A percentile compares a stretch with the other conserved stretches of the same genome.
Conservation (phyloP, 2,329 filamentous ascomycete genomes). For the Neopestalotiopsis clavispora region DNA sequence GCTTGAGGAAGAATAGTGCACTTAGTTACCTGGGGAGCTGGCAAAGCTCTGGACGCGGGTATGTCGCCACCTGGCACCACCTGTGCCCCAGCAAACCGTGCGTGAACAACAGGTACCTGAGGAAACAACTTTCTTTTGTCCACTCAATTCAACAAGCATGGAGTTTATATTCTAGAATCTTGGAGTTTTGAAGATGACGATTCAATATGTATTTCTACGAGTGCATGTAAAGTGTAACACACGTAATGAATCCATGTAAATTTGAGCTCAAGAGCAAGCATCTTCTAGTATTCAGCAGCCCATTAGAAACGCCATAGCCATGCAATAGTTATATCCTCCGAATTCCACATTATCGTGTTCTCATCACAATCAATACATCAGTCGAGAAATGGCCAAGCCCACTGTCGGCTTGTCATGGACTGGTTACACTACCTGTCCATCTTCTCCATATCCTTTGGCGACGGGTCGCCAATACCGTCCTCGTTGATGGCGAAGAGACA, state of each 20-base stretch:
- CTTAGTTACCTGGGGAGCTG: neutral
- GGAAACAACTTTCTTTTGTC: neutral
- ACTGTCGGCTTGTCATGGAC: neutral
- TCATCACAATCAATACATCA: neutral
- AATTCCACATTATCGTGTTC: slow-evolving; percentile 3
- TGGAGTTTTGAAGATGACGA: too few species aligned
- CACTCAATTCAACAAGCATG: too few species aligned
- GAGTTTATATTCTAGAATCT: too few species aligned
- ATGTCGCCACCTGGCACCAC: neutral
- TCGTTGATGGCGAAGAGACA: slow-evolving; percentile 97
- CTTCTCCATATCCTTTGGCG: slow-evolving; percentile 93
- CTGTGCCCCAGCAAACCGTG: neutral
- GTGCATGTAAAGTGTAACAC: neutral
- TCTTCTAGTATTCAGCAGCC: slow-evolving; percentile 7
- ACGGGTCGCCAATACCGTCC: slow-evolving; percentile 94
- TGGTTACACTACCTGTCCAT: slow-evolving; percentile 9
- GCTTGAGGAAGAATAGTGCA: neutral
- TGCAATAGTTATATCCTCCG: slow-evolving; percentile 8
- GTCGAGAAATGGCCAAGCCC: neutral
- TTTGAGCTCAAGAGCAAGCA: neutral
- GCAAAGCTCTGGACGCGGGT: neutral
- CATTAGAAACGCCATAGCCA: slow-evolving; percentile 15
- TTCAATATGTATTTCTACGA: too few species aligned
- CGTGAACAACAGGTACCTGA: neutral
- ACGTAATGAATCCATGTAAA: neutral